Conservation (phyloP, 306 rosid species). For the Vigna reflexopilosa region DNA sequence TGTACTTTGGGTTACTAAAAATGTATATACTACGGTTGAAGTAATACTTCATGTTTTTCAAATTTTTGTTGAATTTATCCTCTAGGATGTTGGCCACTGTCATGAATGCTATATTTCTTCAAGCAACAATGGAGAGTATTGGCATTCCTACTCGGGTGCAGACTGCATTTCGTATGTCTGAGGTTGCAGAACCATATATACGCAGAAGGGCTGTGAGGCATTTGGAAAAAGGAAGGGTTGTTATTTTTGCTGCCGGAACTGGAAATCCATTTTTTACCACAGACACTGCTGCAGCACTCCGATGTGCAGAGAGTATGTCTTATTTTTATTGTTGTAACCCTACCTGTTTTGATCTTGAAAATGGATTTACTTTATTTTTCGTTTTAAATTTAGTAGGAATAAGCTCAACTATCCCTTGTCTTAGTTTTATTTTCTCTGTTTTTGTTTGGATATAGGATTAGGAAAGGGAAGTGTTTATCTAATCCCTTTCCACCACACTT, state of each 20-base stretch:
- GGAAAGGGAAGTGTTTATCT: no score
- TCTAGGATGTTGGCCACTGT: slow-evolving; percentile 96
- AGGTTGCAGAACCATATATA: slow-evolving; percentile 97
- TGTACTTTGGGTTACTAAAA: neutral
- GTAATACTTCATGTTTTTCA: slow-evolving; percentile 10
- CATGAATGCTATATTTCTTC: slow-evolving; percentile 98
- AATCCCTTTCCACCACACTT: no score
- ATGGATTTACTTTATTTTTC: no score
- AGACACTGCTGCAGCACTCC: slow-evolving; percentile 95
- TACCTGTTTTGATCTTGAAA: neutral
- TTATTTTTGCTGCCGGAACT: slow-evolving; percentile 97
- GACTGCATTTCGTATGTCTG: slow-evolving; percentile 98
- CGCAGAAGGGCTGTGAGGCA: slow-evolving; percentile 98
- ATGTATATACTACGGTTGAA: neutral
- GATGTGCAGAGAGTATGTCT: slow-evolving; percentile 94
- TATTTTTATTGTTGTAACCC: neutral
- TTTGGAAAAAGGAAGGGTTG: slow-evolving; percentile 96
- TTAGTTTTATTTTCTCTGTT: no score
- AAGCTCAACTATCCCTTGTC: no score
- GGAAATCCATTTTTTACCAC: slow-evolving; percentile 99
- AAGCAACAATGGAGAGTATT: slow-evolving; percentile 99
- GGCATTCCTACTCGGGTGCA: slow-evolving; percentile 98
- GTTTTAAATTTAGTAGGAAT: no score
- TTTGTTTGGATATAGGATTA: no score
- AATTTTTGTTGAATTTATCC: slow-evolving; percentile 28